Evolutionary conservation across 2,329 filamentous ascomycete species (phyloP).

Genomic region (Leptographium lundbergii): DNA sequence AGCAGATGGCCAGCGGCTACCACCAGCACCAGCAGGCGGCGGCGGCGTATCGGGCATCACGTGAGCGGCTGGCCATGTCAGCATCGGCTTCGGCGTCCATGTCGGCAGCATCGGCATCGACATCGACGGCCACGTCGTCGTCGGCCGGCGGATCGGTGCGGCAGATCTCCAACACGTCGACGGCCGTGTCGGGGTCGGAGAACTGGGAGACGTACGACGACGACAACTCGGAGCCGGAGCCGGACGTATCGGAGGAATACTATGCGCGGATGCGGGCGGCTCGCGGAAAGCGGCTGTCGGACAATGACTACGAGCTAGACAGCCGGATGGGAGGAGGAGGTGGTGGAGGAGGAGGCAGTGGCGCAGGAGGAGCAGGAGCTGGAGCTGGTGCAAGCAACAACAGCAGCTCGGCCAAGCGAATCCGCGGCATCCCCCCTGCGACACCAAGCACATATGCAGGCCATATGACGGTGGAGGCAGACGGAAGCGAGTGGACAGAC

Average conservation of each 20-base stretch:
- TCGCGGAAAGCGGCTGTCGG: conserved; percentile 49
- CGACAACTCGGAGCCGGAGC: conserved; percentile 64
- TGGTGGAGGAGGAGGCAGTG: too few relatives aligned
- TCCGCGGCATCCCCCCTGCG: conserved; percentile 39
- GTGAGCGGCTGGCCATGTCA: conserved; percentile 1
- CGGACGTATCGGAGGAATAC: conserved; percentile 65
- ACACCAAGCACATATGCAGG: conserved; percentile 28
- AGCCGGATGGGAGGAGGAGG: too few relatives aligned
- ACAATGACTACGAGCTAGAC: background rate
- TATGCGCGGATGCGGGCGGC: conserved; percentile 64
- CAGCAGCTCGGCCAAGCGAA: conserved; percentile 35
- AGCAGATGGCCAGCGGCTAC: background rate
- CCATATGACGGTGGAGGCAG: conserved; percentile 38
- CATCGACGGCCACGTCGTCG: conserved; percentile 25
- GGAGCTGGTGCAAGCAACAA: too few relatives aligned
- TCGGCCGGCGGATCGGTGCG: conserved; percentile 28
- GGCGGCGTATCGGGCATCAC: background rate
- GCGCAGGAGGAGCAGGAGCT: too few relatives aligned
- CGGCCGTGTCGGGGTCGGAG: conserved; percentile 68
- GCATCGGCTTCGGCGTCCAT: too few relatives aligned
- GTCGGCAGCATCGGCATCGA: conserved; percentile 7
- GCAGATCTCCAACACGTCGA: conserved; percentile 67
- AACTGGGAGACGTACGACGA: conserved; percentile 98
- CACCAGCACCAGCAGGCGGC: conserved; percentile 2
- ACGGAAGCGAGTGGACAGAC: conserved; percentile 57